phyloP scores from a whole-genome alignment of 495 filamentous ascomycete genomes.

The Hypoxylon trugodes region DNA sequence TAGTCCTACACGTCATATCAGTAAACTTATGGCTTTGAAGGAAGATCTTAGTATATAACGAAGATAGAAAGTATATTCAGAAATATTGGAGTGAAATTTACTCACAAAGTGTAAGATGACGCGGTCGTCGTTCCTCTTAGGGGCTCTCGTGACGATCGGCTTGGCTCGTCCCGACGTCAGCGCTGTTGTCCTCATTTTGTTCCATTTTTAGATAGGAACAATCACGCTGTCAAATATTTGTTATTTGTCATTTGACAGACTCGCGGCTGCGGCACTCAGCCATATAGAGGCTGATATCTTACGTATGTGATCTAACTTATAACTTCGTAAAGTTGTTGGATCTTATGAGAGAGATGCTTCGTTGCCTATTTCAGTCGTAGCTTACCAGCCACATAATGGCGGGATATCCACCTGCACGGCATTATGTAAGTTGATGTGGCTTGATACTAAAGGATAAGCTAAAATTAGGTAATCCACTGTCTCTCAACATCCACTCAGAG shows the following conservation, averaged over 20 bases:
- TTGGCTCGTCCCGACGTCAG: constrained; percentile 34
- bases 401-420: too few relatives aligned
- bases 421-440: constrained; percentile 21
- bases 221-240: constrained; percentile 3
- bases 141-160: constrained; percentile 44
- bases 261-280: too few relatives aligned
- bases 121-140: constrained; percentile 66
- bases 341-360: background rate
- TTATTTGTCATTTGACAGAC: too few relatives aligned
- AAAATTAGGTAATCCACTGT: too few relatives aligned
- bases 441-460: too few relatives aligned
- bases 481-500: too few relatives aligned
- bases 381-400: constrained; percentile 12
- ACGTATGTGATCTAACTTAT: too few relatives aligned
- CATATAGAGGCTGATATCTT: too few relatives aligned
- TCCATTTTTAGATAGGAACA: constrained; percentile 39
- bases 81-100: constrained; percentile 10
- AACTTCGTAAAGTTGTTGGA: too few relatives aligned
- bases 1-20: constrained; percentile 67
- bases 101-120: constrained; percentile 85
- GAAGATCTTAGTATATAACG: background rate
- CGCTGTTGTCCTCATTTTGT: constrained; percentile 39
- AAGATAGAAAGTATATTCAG: background rate
- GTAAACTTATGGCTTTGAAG: background rate
- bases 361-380: background rate